Conservation (phyloP, 805 yeast genomes). For the Kuraishia capsulata region DNA sequence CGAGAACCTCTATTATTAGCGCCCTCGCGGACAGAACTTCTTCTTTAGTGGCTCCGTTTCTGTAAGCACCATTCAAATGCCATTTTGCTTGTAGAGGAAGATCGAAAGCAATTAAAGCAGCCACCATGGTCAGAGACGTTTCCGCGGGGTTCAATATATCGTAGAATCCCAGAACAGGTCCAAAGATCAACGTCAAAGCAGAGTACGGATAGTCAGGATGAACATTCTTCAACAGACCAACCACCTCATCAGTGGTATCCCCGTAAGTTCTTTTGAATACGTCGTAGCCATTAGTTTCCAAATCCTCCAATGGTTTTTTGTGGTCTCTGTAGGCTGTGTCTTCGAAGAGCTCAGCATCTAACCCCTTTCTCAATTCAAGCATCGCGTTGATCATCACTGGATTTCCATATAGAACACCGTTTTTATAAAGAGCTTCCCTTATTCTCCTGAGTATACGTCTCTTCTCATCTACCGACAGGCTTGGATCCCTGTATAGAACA, state of each 20-base stretch:
- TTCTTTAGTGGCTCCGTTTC: not conserved
- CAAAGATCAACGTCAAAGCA: not conserved
- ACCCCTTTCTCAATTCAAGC: not conserved
- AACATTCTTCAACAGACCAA: not conserved
- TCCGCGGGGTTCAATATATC: not conserved
- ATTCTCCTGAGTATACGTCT: not conserved
- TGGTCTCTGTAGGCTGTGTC: not conserved
- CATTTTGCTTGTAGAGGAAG: not conserved
- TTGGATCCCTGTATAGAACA: too few species aligned
- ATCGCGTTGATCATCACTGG: not conserved
- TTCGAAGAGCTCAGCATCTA: not conserved
- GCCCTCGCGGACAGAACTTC: not conserved
- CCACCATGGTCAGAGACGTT: not conserved
- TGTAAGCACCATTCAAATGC: not conserved
- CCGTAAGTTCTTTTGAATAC: not conserved
- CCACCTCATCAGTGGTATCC: not conserved
- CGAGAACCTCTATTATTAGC: not conserved
- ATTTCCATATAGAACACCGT: not conserved
- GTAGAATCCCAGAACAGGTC: not conserved
- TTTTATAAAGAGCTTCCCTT: not conserved
- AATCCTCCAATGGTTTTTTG: not conserved
- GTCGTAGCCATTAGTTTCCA: not conserved
- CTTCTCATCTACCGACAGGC: not conserved
- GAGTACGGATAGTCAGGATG: not conserved
- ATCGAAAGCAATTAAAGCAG: not conserved